phyloP scores from a whole-genome alignment of 129 eudicot species.

The Flaveria sonorensis region DNA sequence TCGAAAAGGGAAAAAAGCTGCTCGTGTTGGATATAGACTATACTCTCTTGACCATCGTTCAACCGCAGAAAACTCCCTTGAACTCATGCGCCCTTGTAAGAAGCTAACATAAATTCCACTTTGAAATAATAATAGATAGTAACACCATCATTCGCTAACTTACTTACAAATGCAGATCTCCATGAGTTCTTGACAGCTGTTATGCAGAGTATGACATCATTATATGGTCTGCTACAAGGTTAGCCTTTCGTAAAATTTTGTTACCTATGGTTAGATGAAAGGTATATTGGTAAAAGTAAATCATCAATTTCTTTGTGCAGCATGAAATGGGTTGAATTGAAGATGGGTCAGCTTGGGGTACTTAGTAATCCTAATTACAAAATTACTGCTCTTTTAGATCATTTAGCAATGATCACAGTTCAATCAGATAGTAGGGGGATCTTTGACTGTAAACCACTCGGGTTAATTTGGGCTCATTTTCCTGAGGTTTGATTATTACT shows the following conservation, averaged over 20 bases:
- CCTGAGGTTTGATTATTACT: conserved; percentile 61
- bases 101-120: conserved; percentile 23
- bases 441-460: conserved; percentile 95
- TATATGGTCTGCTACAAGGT: conserved; percentile 99
- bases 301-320: conserved; percentile 43
- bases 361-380: conserved; percentile 80
- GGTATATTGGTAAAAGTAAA: conserved; percentile 9
- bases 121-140: neutral
- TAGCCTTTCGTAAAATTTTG: conserved; percentile 17
- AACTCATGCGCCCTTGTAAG: conserved; percentile 99
- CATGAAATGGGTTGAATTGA: conserved; percentile 98
- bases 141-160: conserved; percentile 3
- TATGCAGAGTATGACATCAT: conserved; percentile 98
- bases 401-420: conserved; percentile 94
- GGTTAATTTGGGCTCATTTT: conserved; percentile 94
- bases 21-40: conserved; percentile 97
- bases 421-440: conserved; percentile 85
- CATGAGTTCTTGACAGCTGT: conserved; percentile 93
- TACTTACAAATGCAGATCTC: conserved; percentile 60
- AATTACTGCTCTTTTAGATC: conserved; percentile 92
- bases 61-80: conserved; percentile 83
- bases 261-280: neutral
- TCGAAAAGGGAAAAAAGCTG: conserved; percentile 83
- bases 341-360: conserved; percentile 98
- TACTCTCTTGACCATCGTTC: conserved; percentile 97